Evolutionary conservation across 768 basidiomycete genomes (phyloP), one percentile per base, ranked within the genome.

Genomic region (Sporobolomyces phaffii): DNA sequence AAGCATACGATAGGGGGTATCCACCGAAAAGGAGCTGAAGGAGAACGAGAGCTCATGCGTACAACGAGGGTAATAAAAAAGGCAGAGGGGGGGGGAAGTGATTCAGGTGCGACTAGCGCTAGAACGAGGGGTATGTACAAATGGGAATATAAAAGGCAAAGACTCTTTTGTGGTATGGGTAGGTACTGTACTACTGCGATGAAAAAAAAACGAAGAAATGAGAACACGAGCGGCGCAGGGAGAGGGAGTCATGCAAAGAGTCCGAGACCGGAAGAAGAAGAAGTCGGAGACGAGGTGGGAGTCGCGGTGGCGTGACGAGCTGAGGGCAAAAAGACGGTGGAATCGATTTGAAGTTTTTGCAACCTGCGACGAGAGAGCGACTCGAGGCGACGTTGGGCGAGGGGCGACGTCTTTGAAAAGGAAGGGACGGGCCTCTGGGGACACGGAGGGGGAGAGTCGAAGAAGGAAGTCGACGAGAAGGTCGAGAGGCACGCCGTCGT

Each of bases 341-440:
- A 22, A 15, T 26, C 31, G 43, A 33, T 58, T 22, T 44, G 43
- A 28, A 58, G 41, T 33, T 58, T 58, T 34, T 58, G 56, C 9
- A 58, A 20, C n/a, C 56, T 3, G 20, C 56, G 56, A 34, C 56
- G 56, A 26, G 56, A 44, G 43, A 62, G 60, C 26, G 65, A 60
- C 20, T 61, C 52, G 26, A 66, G 26, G 3, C 65, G 48, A 14
- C 65, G 53, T 48, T 52, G 48, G 10, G 65, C 65, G 40, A 67
- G 65, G 10, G 62, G 48, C 2, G 62, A 64, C 0, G 41, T 58
- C 31, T 58, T 34, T 29, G 62, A 64, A 48, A 43, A 58, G 29
- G 43, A 47, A 20, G 56, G 56, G 11, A 47, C 22, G 4, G 41
- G 13, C 18, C 45, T 58, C 14, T 11, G 41, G 15, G 20, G 45